Conservation (phyloP, 805 yeast species). For the Hanseniaspora lachancei region DNA sequence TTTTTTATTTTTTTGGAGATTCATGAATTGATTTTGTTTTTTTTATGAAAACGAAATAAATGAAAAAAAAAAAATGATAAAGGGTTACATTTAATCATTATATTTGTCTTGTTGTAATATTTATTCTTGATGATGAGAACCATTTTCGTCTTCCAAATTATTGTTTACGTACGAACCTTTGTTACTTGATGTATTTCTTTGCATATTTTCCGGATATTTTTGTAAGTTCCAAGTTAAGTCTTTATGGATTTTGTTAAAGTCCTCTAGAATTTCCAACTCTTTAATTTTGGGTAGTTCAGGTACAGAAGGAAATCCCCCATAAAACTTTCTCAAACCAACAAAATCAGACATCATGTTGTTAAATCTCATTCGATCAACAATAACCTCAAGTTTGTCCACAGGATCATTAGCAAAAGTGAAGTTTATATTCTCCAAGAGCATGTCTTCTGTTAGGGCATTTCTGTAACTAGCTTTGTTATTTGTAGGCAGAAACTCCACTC, state of each 20-base stretch:
- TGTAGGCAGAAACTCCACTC: conserved; percentile 1
- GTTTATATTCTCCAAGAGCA: conserved; percentile 33
- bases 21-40: no score
- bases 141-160: background rate
- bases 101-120: background rate
- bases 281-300: conserved; percentile 53
- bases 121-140: background rate
- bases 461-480: conserved; percentile 6
- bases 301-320: conserved; percentile 68
- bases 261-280: conserved; percentile 61
- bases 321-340: conserved; percentile 50
- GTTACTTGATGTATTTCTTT: background rate
- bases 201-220: conserved; percentile 7
- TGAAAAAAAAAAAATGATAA: no score
- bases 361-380: conserved; percentile 52
- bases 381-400: conserved; percentile 35
- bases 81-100: background rate
- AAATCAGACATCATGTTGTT: conserved; percentile 60
- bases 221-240: conserved; percentile 10
- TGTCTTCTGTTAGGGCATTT: conserved; percentile 20
- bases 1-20: no score
- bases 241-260: conserved; percentile 31
- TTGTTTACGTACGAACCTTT: background rate
- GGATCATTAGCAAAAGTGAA: conserved; percentile 31
- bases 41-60: no score